Evolutionary conservation across 2,329 filamentous ascomycete species (phyloP).

Genomic region (Periconia digitata): DNA sequence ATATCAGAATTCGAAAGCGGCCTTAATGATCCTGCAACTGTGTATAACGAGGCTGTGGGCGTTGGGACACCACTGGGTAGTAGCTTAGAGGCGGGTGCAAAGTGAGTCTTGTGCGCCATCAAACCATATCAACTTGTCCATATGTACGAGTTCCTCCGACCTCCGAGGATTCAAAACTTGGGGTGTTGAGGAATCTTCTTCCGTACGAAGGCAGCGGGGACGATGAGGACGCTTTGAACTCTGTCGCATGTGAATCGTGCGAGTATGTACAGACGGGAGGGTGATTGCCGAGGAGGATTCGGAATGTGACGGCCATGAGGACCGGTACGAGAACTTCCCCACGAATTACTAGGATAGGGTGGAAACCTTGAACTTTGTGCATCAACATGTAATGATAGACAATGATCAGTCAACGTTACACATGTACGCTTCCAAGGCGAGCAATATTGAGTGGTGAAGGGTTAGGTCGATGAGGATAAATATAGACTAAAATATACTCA

Average conservation of each 20-base stretch:
- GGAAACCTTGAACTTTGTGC: too few species aligned
- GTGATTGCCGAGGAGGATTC: neutral
- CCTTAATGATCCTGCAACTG: neutral
- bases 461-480: constrained; percentile 22
- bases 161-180: too few species aligned
- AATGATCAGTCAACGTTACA: neutral
- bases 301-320: neutral
- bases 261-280: neutral
- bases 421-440: neutral
- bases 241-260: too few species aligned
- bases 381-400: neutral
- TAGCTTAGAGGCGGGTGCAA: too few species aligned
- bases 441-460: neutral
- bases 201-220: too few species aligned
- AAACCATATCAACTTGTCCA: too few species aligned
- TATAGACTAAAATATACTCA: constrained; percentile 34
- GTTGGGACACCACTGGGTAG: too few species aligned
- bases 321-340: constrained; percentile 1
- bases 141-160: too few species aligned
- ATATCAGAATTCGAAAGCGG: neutral
- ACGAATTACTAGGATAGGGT: neutral
- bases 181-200: too few species aligned
- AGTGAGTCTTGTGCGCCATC: too few species aligned
- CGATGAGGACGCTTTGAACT: too few species aligned
- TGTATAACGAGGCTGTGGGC: neutral